Base-by-base conservation (phyloP, 306 rosid species). In the Acacia confusa region DNA sequence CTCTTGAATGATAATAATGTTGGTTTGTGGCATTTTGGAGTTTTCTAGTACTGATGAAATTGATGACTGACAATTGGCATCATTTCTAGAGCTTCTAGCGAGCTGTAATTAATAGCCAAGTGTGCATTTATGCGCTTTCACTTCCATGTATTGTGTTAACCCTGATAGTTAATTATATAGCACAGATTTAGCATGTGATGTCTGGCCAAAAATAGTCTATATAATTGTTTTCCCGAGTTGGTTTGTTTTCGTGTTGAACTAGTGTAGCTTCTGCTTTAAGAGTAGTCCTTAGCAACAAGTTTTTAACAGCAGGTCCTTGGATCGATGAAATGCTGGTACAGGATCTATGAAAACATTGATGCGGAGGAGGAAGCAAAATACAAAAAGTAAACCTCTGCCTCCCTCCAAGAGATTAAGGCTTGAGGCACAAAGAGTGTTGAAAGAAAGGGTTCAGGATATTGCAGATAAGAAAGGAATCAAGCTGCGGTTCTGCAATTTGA, bases 261-360 rank as follows among this genome's bases (percentile, higher is more conserved):
- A 36, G 83, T 72, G 83, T 74, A 69, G 73, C 80, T 76, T 85
- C 82, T 82, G 74, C 53, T 85, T 82, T 70, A 68, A 85, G 83
- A 83, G 84, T 88, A 84, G 87, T 81, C 91, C 97, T 91, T 92
- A 90, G 98, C 83, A 86, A 84, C 85, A 89, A 85, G 94, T 88
- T 90, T 85, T 91, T 91, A 95, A 92, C 95, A 81, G 90, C 94
- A 93, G 99, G 98, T 87, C 94, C 88, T 95, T 92, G 97, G 95
- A 84, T 95, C 91, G 93, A 91, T 95, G 98, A 95, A 90, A 92
- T 95, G 96, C 96, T 93, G 94, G 97, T 93, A 93, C 98, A 95
- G 99, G 99, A 91, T 89, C 98, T 70, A 82, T 89, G 89, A 95
- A 95, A 89, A 87, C 87, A 64, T 40, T 75, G 85, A 64, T 83